Base-by-base conservation (phyloP, 768 basidiomycete genomes). In the Rubroboletus satanas region DNA sequence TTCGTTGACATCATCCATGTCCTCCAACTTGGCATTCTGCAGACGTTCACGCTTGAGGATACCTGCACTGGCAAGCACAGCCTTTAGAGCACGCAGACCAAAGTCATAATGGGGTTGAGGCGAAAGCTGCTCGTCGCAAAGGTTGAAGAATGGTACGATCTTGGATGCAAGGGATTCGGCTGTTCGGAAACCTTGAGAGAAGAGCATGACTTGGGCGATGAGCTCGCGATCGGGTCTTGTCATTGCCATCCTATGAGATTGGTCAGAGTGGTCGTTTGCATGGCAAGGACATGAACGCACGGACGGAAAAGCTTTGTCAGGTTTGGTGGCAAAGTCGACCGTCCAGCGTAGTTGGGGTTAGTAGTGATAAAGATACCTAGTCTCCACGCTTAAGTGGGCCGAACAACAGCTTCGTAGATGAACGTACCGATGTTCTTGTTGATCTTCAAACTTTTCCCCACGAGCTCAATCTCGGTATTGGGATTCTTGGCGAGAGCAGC, bases 81-180 rank as follows among this genome's bases (percentile, higher is more conserved):
- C 90, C 70, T 99, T 99, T 53, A 99, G 78, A 4, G 97, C 97
- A 59, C 97, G 92, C 32, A 99, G 79, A 74, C 97, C 97, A 65
- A 99, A 99, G 76, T 99, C 97, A 67, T 99, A 99, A 75, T 99
- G 97, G 2, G 95, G 93, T 65, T 99, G 97, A 23, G 90, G 85
- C 1, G 97, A 98, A 21, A 98, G 81, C 62, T 98, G 96, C 64
- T 98, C 97, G 56, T 94, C 88, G 60, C 97, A 99, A 52, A 99
- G 87, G 70, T 96, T 96, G 82, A 99, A 99, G 79, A 99, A 98
- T 0, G 97, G 97, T 11, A 99, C 97, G 55, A 98, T 91, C 73
- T 98, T 98, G 52, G 93, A 93, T 2, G 97, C 97, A n/a, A 99
- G 82, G 0, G 85, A 88, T 72, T 99, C 97, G 7, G 97, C 97